Evolutionary conservation across 129 eudicot species (phyloP), one percentile per base, ranked within the genome.

Genomic region (Chrysanthemum lavandulifolium): DNA sequence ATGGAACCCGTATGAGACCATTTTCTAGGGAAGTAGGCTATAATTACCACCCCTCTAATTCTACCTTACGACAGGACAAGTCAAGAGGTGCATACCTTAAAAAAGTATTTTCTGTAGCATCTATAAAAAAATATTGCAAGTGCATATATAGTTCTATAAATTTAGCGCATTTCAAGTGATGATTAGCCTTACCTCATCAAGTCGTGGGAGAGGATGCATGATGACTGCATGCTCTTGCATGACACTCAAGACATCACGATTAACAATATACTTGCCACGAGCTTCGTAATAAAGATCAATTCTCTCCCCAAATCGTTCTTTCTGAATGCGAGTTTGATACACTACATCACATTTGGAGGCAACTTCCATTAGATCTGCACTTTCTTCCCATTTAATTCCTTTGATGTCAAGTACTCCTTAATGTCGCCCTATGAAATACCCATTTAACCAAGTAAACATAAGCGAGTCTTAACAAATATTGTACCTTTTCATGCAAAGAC

Each of bases 131-230:
- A 31, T 31, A 61, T 33, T 15, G 47, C 2, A 8, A 40, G 10
- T 36, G 45, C 45, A 36, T 36, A 36, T 36, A 40, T 7, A 40
- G 1, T 40, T 40, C 47, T 40, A 40, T 40, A 7, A 40, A 6
- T 19, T 5, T 25, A 3, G 36, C 1, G 14, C 65, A 53, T 53
- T 53, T 59, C 6, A 59, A 21, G 11, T 25, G 13, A 61, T 7
- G 45, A 61, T 33, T 36, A 61, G 45, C 66, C 58, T 69, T 61
- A 94, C 97, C 99, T 91, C 99, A 71, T 95, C 99, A 40, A 95
- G 99, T 79, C 99, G 82, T 43, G 99, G 99, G 21, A 95, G 87
- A 78, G 99, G 97, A 76, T 95, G 99, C 99, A 95, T 95, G 80
- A 95, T 86, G 55, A 95, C 90, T 12, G 99, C 96, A 61, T 95